Percentiles rank a stretch among this genome's conserved stretches.
These are phyloP conservation scores for Trichophyton benhamiae DNA, from an alignment of 2,329 filamentous ascomycete genomes.

Conservation along the genomic window DNA sequence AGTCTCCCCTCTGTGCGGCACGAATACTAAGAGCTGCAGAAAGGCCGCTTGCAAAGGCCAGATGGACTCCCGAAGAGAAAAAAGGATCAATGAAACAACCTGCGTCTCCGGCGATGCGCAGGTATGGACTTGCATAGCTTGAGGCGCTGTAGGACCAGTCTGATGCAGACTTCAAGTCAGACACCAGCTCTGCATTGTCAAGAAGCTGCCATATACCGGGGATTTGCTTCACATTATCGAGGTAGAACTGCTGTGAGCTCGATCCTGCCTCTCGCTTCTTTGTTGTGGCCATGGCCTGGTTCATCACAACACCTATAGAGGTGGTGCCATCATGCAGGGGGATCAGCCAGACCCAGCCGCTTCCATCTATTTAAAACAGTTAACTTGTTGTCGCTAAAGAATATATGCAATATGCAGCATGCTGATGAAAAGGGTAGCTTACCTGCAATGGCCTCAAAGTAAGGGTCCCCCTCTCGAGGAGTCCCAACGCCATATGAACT, in stretches of 20 bases:
- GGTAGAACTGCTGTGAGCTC: slow-evolving; percentile 25
- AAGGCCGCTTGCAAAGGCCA: slow-evolving; percentile 34
- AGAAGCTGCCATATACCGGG: slow-evolving; percentile 25
- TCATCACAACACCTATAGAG: slow-evolving; percentile 35
- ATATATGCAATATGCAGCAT: background rate
- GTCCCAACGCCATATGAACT: slow-evolving; percentile 27
- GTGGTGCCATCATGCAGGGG: slow-evolving; percentile 37
- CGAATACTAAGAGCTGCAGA: slow-evolving; percentile 37
- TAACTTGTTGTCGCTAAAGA: background rate
- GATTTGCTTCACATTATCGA: slow-evolving; percentile 20
- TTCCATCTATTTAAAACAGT: slow-evolving; percentile 25
- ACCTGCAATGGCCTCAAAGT: slow-evolving; percentile 35
- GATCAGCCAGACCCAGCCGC: slow-evolving; percentile 42
- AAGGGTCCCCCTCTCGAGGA: slow-evolving; percentile 26
- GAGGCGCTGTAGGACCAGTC: slow-evolving; percentile 40
- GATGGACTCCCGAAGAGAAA: slow-evolving; percentile 39
- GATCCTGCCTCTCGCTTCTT: slow-evolving; percentile 25
- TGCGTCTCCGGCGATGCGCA: slow-evolving; percentile 37
- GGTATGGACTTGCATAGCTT: slow-evolving; percentile 29
- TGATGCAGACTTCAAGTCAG: slow-evolving; percentile 31
- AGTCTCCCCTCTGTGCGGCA: slow-evolving; percentile 30
- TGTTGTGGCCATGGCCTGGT: slow-evolving; percentile 26
- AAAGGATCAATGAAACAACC: slow-evolving; percentile 40
- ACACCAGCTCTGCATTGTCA: slow-evolving; percentile 22
- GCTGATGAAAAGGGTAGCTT: slow-evolving; percentile 7